phyloP scores from a whole-genome alignment of 306 rosid genomes.

The Glycine latifolia region DNA sequence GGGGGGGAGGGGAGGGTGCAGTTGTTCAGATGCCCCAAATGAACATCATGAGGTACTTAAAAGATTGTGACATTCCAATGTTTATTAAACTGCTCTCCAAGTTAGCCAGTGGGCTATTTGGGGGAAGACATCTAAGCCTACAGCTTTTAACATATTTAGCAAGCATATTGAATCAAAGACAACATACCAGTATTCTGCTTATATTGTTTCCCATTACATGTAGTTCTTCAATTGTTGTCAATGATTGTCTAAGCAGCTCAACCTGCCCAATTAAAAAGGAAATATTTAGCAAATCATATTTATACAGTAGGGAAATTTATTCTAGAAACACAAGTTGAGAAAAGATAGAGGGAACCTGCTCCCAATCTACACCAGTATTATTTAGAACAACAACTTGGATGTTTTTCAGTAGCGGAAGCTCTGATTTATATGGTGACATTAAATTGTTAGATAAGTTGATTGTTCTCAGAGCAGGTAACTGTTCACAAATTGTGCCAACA shows the following conservation, averaged over 20 bases:
- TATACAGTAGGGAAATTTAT: constrained; percentile 4
- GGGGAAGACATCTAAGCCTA: constrained; percentile 31
- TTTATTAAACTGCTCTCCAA: constrained; percentile 12
- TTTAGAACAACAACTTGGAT: constrained; percentile 77
- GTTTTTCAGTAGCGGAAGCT: constrained; percentile 61
- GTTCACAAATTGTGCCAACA: constrained; percentile 77
- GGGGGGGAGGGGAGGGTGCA: background rate
- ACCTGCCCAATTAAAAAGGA: constrained; percentile 65
- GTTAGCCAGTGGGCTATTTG: constrained; percentile 27
- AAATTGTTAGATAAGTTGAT: constrained; percentile 80
- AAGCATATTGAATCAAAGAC: constrained; percentile 40
- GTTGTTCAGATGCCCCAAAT: constrained; percentile 26
- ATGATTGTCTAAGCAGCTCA: constrained; percentile 67
- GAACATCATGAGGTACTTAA: background rate
- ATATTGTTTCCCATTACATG: constrained; percentile 87
- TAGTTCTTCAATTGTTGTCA: constrained; percentile 83
- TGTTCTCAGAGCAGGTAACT: constrained; percentile 67
- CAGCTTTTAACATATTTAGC: constrained; percentile 8
- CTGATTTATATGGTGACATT: constrained; percentile 63
- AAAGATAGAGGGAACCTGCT: constrained; percentile 61
- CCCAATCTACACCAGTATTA: constrained; percentile 77
- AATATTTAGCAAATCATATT: constrained; percentile 41
- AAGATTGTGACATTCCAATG: background rate
- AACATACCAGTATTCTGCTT: constrained; percentile 70
- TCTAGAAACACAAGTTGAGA: constrained; percentile 5